Conservation (phyloP, 768 basidiomycete species). For the Punctularia strigosozonata region DNA sequence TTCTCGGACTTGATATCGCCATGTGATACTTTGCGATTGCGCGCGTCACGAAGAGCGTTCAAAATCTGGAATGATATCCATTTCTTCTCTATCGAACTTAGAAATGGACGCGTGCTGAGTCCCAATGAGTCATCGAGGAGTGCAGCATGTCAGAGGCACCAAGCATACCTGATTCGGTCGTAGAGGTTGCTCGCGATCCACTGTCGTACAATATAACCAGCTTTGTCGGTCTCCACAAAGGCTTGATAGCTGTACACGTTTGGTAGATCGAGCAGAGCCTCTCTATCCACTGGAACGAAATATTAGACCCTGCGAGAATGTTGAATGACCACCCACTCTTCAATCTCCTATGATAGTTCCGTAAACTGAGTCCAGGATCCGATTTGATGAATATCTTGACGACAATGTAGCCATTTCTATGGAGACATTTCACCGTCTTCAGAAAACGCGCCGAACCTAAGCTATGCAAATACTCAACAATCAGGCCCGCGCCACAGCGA, state of each 20-base stretch:
- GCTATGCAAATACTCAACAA: conserved; percentile 21
- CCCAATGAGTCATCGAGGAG: not conserved
- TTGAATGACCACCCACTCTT: conserved; percentile 40
- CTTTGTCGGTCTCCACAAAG: conserved; percentile 91
- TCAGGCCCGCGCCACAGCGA: not conserved
- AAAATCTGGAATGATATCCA: conserved; percentile 96
- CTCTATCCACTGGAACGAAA: conserved; percentile 58
- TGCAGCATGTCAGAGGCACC: not conserved
- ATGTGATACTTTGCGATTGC: conserved; percentile 82
- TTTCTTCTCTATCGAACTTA: conserved; percentile 86
- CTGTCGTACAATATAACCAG: conserved; percentile 89
- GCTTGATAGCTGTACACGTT: conserved; percentile 86
- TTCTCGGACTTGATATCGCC: conserved; percentile 98
- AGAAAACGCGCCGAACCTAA: conserved; percentile 61
- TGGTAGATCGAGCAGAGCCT: conserved; percentile 70
- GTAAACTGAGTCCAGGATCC: conserved; percentile 71
- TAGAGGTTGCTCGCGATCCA: conserved; percentile 93
- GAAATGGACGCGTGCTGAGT: conserved; percentile 85
- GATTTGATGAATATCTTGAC: conserved; percentile 96
- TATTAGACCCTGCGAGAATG: conserved; percentile 4
- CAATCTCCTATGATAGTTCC: conserved; percentile 61
- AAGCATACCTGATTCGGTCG: conserved; percentile 84
- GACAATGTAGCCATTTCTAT: conserved; percentile 73
- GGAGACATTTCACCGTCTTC: conserved; percentile 78
- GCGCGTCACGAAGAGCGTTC: conserved; percentile 71